Evolutionary conservation across 2,329 filamentous ascomycete species (phyloP), one percentile per base, ranked within the genome.

Genomic region (Fusarium sp.): DNA sequence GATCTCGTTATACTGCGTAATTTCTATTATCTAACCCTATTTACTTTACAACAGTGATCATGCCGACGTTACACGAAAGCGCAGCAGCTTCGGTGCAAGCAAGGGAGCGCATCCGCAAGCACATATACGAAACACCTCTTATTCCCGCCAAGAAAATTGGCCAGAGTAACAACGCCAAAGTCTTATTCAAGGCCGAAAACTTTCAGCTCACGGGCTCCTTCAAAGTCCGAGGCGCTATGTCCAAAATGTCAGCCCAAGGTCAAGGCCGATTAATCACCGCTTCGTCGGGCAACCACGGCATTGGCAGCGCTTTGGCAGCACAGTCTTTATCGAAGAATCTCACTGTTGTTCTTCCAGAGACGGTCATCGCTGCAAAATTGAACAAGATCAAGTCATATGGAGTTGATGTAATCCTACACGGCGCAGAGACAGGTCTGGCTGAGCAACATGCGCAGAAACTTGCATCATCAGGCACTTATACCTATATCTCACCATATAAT

Each of bases 111-210:
- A 54, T 54, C 26, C 40, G 51, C 14, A 39, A 34, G 10, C 40
- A 54, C 4, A 20, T 46, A 39, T 54, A 54, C 20, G 26, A 54
- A 48, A 54, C 51, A 6, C 51, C 51, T 46, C 51, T 54, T n/a
- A 48, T 54, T 20, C 51, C 40, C 3, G 51, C 40, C 17, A 54
- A 48, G 14, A 54, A 36, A n/a, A 1, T 54, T 3, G 51, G 51
- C 5, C 51, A 28, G 2, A 14, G 11, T 17, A 14, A 15, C 3
- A 36, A 54, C 6, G 13, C 51, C 0, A n/a, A 36, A 1, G 51
- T 54, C 0, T 20, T 54, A 1, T 48, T 54, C 20, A 54, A 54
- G 4, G 51, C 51, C 1, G 51, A 54, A 13, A 54, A 54, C 40
- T 54, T 46, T 1, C 51, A 54, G 9, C 20, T 54, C 6, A 54